These are phyloP conservation scores for Colletotrichum incanum DNA, from an alignment of 2,329 filamentous ascomycete genomes.

Conservation along the genomic window DNA sequence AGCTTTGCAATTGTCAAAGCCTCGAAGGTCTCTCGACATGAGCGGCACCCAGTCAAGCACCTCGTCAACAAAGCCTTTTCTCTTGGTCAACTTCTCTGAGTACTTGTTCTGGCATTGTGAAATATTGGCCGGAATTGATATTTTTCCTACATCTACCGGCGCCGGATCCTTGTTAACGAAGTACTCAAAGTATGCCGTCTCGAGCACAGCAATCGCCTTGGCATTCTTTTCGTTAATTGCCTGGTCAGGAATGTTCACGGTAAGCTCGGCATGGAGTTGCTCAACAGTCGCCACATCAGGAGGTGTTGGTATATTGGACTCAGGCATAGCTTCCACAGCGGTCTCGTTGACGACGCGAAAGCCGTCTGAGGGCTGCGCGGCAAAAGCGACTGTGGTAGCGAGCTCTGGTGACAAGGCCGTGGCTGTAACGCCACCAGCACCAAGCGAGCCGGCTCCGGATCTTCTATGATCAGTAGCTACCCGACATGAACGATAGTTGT, in stretches of 20 bases:
- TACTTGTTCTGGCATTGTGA: conserved; percentile 17
- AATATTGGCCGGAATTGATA: conserved; percentile 13
- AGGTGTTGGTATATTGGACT: conserved; percentile 20
- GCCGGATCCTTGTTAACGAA: conserved; percentile 31
- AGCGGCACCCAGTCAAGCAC: conserved; percentile 24
- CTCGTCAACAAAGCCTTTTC: neutral
- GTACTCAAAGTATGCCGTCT: conserved; percentile 39
- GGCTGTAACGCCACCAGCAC: neutral
- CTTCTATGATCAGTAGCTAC: neutral
- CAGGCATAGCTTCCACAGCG: conserved; percentile 17
- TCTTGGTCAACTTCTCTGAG: conserved; percentile 7
- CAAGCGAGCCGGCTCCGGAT: neutral
- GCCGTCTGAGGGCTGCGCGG: conserved; percentile 24
- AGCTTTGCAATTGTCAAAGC: conserved; percentile 29
- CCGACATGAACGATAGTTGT: too few relatives aligned
- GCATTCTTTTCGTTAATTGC: conserved; percentile 15
- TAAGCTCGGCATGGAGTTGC: conserved; percentile 30
- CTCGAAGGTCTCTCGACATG: conserved; percentile 18
- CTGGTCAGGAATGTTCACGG: conserved; percentile 23
- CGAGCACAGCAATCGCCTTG: conserved; percentile 25
- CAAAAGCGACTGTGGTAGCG: conserved; percentile 23
- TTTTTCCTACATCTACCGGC: conserved; percentile 23
- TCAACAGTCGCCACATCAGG: conserved; percentile 21
- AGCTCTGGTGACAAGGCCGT: conserved; percentile 23
- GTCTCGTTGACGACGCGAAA: conserved; percentile 26